Evolutionary conservation across 2,329 filamentous ascomycete genomes (phyloP), one percentile per base, ranked within the genome.

Genomic region (Pseudogymnoascus sp.): DNA sequence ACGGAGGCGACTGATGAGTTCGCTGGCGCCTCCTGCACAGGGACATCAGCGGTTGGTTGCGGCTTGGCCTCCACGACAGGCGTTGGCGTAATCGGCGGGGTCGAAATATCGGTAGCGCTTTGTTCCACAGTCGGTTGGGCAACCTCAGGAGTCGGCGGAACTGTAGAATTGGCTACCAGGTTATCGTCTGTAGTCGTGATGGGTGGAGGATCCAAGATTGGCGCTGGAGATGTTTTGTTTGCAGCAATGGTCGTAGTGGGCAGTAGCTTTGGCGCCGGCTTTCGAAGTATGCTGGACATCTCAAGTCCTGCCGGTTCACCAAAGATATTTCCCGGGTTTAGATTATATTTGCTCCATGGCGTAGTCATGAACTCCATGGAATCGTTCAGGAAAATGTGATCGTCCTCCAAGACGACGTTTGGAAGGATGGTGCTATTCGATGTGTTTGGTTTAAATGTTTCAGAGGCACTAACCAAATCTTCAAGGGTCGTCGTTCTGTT

Each of bases 401-500:
- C 52, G 18, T 52, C 11, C 40, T 63, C 43, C 11, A 45, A 16
- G n/a, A 55, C 11, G 23, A 18, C 28, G 11, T 55, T 55, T 55
- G 49, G 49, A 35, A 55, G 49, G n/a, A 55, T 55, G 9, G 28
- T 55, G 28, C 49, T 55, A 11, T 55, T 55, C 28, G 16, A 55
- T 21, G 35, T 14, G 16, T 35, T 16, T n/a, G 49, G 49, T 21
- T 55, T 55, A 18, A 63, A 45, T 38, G 66, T 64, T 31, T 66
- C 67, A 14, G 66, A 61, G 18, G 66, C 64, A 52, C 71, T 66
- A 43, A 65, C 61, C 3, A 67, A 67, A 59, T 76, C 72, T n/a
- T 74, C 71, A 2, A 71, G 67, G 28, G 69, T 69, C 62, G 78
- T 74, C 25, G 71, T 64, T 55, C 69, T 68, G 64, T 72, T 63